phyloP scores from a whole-genome alignment of 352 stramenopile genomes.

The Pythium biforme region DNA sequence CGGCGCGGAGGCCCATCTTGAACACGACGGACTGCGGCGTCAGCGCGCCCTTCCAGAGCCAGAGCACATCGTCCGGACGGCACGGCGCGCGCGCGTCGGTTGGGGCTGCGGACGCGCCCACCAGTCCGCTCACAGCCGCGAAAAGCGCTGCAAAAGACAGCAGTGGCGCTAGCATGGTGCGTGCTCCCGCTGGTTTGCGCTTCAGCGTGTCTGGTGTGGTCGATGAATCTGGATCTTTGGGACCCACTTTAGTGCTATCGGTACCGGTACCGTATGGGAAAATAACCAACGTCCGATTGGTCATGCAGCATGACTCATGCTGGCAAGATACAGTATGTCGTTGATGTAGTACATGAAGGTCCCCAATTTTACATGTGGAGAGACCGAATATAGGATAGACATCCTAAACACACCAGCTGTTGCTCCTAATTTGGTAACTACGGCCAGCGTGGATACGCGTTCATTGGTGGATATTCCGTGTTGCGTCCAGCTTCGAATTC shows the following conservation, averaged over 20 bases:
- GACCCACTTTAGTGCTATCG: background rate
- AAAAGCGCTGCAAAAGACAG: conserved; percentile 12
- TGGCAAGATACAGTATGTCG: no score
- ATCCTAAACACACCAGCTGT: background rate
- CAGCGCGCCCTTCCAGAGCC: conserved; percentile 73
- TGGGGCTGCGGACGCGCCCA: background rate
- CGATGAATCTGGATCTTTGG: background rate
- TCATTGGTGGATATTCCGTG: conserved; percentile 2
- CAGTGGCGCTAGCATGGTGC: conserved; percentile 3
- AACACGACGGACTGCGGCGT: conserved; percentile 66
- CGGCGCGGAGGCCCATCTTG: conserved; percentile 61
- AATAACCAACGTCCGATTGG: conserved; percentile 25
- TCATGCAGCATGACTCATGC: no score
- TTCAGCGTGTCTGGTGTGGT: background rate
- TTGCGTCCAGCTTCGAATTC: background rate
- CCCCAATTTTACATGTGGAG: conserved; percentile 2
- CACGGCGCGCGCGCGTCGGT: conserved; percentile 22
- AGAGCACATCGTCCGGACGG: conserved; percentile 48
- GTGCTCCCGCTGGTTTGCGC: background rate
- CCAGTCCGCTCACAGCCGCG: background rate
- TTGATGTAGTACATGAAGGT: conserved; percentile 11
- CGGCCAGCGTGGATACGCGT: background rate
- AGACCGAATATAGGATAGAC: conserved; percentile 6
- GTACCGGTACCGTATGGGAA: background rate
- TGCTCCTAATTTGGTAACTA: conserved; percentile 13